Base-by-base conservation (phyloP, 257 asterid genomes). In the Penstemon eatonii region DNA sequence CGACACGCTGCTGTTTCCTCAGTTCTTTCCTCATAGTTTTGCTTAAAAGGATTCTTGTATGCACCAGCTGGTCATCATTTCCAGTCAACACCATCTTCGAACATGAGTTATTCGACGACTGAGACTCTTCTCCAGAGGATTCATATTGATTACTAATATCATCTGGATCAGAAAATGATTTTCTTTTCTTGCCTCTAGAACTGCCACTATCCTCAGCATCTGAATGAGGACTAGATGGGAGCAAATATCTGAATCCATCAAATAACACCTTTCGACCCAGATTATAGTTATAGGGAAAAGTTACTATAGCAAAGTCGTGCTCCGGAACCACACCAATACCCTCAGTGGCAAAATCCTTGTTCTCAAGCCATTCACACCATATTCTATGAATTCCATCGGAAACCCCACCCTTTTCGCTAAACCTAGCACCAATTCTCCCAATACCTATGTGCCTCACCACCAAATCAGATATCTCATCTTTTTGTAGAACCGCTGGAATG, bases 301-400 rank as follows among this genome's bases (percentile, higher is more conserved):
- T 80, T 61, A 92, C 85, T 63, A 92, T 66, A 49, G 95, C 91
- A 80, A 88, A 90, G 42, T 88, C 97, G 62, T 92, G 97, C 71
- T 85, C 96, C 49, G 81, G 78, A 68, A 81, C 77, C 66, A n/a
- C 46, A 12, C 53, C 46, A 59, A 47, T 58, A 75, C 76, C 84
- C 47, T 77, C 80, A 65, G 71, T 37, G 11, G 68, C 43, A 0
- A 46, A 42, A 45, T 70, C 77, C 67, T 67, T 75, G 53, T 72
- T 77, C 61, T 87, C 94, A 41, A 92, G 76, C 96, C 98, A 92
- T 70, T 92, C 96, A 51, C 96, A 92, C 98, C 98, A 92, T 78
- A 92, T 88, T 79, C 77, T 88, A 77, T 60, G 82, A 67, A 92
- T 78, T 66, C 66, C 82, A 57, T 56, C 65, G 7, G 80, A 70